These are phyloP conservation scores for Amanita thiersii DNA, from an alignment of 768 basidiomycete species.

Conservation along the genomic window DNA sequence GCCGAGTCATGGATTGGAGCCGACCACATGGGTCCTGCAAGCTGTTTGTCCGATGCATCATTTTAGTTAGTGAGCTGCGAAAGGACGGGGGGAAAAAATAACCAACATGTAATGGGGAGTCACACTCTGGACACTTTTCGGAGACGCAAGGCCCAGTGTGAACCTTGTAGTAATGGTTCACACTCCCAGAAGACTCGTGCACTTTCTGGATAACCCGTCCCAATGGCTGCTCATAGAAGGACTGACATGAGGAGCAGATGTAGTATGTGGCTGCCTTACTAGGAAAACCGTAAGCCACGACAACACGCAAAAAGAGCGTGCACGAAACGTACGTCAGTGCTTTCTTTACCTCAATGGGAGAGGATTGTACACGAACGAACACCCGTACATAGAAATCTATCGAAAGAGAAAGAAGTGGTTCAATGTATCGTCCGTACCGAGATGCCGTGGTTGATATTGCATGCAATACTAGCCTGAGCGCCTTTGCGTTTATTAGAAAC, in stretches of 20 bases:
- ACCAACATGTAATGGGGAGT: conserved; percentile 64
- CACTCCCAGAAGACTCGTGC: conserved; percentile 44
- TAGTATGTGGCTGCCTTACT: conserved; percentile 87
- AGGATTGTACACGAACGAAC: conserved; percentile 71
- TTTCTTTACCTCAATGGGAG: conserved; percentile 80
- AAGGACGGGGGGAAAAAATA: background rate
- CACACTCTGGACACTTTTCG: conserved; percentile 77
- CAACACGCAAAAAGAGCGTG: background rate
- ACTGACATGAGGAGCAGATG: conserved; percentile 78
- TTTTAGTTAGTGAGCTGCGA: background rate
- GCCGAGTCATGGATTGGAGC: conserved; percentile 72
- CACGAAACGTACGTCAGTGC: conserved; percentile 52
- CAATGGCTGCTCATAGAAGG: conserved; percentile 78
- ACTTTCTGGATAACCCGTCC: conserved; percentile 61
- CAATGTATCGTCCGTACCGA: conserved; percentile 87
- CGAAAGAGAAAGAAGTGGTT: conserved; percentile 82
- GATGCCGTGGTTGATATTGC: conserved; percentile 80
- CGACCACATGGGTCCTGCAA: conserved; percentile 97
- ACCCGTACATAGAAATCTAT: conserved; percentile 97
- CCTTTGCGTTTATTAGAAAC: conserved; percentile 33
- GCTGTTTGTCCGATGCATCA: too few species aligned
- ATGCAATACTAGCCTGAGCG: conserved; percentile 86
- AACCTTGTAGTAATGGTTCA: conserved; percentile 65
- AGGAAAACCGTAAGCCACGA: conserved; percentile 11
- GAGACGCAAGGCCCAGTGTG: conserved; percentile 59